Conservation (phyloP, 1,139 yeast genomes). For the Hansenula sp. region DNA sequence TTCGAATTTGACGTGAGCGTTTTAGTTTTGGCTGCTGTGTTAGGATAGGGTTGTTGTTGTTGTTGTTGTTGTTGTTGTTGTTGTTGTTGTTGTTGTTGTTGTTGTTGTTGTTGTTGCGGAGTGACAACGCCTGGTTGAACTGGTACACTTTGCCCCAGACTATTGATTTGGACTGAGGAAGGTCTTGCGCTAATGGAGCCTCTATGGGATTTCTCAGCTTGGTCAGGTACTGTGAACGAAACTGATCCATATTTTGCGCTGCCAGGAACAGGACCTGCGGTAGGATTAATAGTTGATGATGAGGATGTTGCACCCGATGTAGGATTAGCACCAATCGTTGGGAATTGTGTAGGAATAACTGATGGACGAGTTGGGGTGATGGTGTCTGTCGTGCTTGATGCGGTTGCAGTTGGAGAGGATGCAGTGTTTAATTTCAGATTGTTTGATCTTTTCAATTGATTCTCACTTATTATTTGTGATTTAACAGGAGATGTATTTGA, state of each 20-base stretch:
- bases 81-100: constrained; percentile 4
- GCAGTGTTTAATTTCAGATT: not conserved
- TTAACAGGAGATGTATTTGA: not conserved
- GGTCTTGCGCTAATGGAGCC: constrained; percentile 47
- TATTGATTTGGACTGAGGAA: constrained; percentile 26
- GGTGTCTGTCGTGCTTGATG: not conserved
- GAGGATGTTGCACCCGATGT: not conserved
- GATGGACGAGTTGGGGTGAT: constrained; percentile 1
- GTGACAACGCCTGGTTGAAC: constrained; percentile 2
- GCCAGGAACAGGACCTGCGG: not conserved
- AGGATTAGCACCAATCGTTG: not conserved
- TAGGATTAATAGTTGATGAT: not conserved
- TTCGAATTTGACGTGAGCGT: not conserved
- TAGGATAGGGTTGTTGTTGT: too few relatives aligned
- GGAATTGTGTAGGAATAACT: not conserved
- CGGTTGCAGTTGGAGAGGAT: not conserved
- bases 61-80: too few relatives aligned
- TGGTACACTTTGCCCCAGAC: constrained; percentile 3
- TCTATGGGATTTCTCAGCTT: constrained; percentile 37
- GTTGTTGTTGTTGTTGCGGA: constrained; percentile 13
- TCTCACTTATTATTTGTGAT: not conserved
- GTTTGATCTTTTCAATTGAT: constrained; percentile 1
- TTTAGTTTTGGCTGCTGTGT: constrained; percentile 4
- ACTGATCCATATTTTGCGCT: constrained; percentile 14
- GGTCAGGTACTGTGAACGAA: constrained; percentile 30